Evolutionary conservation across 495 filamentous ascomycete species (phyloP), one percentile per base, ranked within the genome.

Genomic region (Chaetomium tenue): DNA sequence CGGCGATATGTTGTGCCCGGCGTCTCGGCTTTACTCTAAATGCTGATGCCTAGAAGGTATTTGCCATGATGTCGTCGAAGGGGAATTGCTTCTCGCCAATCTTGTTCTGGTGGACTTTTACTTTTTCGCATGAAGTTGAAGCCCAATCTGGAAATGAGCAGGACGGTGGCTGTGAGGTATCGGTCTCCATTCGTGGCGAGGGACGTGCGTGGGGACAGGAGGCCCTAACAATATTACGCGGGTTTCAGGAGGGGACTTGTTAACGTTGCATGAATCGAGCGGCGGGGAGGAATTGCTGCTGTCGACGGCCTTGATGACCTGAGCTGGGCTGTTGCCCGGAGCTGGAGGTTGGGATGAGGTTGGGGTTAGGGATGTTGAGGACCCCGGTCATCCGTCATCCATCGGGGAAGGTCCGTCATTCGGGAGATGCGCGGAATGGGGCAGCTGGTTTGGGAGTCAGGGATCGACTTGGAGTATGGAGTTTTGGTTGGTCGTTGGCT

Each of bases 241-340:
- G 13, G 30, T 42, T 61, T 53, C 13, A n/a, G 22, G 47, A 18
- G 48, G 47, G 11, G 18, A 28, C 15, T 16, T 61, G 59, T 61
- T 61, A 61, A 50, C 59, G 46, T 60, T 53, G 59, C 59, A 61
- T 61, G 59, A 61, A 50, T 2, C 3, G 12, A n/a, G 46, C 2
- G 51, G 28, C 30, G 20, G 33, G 9, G 33, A 12, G 33, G 33
- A 37, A 6, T 28, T 23, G 28, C 51, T 20, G 16, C 2, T 3
- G 51, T 55, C 16, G 4, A 44, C 40, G 40, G 40, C 11, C 40
- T 16, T 15, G 40, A 37, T 26, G 26, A 13, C n/a, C n/a, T 23
- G 37, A 33, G 55, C 26, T 33, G 23, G 33, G 33, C 11, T 37
- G 33, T 37, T 11, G 33, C 33, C 33, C 8, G 33, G 33, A 5